phyloP scores from a whole-genome alignment of 331 rosid genomes.

The Saraca asoca region DNA sequence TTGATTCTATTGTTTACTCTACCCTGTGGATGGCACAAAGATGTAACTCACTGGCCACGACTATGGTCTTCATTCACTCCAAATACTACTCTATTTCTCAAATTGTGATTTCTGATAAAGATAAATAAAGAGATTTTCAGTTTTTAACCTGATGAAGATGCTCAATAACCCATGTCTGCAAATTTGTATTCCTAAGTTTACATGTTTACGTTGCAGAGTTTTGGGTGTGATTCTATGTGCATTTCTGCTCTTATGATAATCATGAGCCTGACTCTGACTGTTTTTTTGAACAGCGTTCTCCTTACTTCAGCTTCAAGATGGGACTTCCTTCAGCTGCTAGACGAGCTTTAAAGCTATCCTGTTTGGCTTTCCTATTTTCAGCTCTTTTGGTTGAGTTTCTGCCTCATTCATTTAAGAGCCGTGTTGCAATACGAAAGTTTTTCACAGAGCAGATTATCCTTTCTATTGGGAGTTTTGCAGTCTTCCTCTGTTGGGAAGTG shows the following conservation, averaged over 20 bases:
- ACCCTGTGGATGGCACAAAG: background rate
- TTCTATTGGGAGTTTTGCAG: slow-evolving; percentile 60
- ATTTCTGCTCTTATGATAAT: background rate
- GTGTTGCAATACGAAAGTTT: slow-evolving; percentile 42
- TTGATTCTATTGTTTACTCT: background rate
- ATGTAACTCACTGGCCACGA: background rate
- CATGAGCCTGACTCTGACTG: slow-evolving; percentile 28
- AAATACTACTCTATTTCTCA: background rate
- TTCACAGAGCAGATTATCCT: slow-evolving; percentile 52
- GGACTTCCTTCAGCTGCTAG: slow-evolving; percentile 66
- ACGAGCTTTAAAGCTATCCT: slow-evolving; percentile 69
- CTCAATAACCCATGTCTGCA: background rate
- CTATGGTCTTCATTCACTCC: background rate
- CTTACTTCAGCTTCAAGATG: slow-evolving; percentile 95
- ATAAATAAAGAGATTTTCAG: background rate
- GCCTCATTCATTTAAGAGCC: slow-evolving; percentile 45
- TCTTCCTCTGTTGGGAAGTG: slow-evolving; percentile 82
- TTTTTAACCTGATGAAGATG: background rate
- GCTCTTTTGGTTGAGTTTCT: slow-evolving; percentile 53
- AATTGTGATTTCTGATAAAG: background rate
- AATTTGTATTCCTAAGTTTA: background rate
- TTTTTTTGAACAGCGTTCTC: slow-evolving; percentile 72
- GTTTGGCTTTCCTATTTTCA: slow-evolving; percentile 55
- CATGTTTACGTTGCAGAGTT: background rate
- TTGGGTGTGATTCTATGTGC: background rate